Percentiles rank a stretch among this genome's conserved stretches.
Evolutionary conservation across 2,329 filamentous ascomycete genomes (phyloP).

Genomic region (Alternaria burnsii): DNA sequence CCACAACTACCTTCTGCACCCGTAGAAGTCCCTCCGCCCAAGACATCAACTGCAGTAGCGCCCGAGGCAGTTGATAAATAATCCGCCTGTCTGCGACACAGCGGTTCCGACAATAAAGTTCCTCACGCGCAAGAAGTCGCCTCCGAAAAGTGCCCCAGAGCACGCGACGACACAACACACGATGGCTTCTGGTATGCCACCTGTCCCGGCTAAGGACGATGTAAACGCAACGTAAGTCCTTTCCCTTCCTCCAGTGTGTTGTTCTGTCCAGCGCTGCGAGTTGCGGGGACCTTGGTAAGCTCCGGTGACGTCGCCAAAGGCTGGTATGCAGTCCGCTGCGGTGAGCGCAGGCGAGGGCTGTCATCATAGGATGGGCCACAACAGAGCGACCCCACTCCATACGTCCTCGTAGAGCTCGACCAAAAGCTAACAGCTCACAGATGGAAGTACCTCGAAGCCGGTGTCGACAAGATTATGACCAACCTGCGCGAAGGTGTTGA

Average conservation of each 20-base stretch:
- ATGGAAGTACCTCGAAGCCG: slow-evolving; percentile 88
- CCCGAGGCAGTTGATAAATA: neutral
- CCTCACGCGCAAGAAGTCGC: slow-evolving; percentile 46
- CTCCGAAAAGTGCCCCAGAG: slow-evolving; percentile 44
- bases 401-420: neutral
- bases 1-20: slow-evolving; percentile 5
- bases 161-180: slow-evolving; percentile 40
- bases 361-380: neutral
- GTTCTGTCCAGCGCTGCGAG: neutral
- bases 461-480: slow-evolving; percentile 92
- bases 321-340: neutral
- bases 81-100: slow-evolving; percentile 14
- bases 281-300: neutral
- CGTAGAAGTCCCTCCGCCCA: slow-evolving; percentile 6
- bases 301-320: slow-evolving; percentile 5
- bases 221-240: slow-evolving; percentile 67
- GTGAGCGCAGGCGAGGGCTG: neutral
- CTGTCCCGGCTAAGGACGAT: slow-evolving; percentile 65
- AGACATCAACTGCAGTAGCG: neutral
- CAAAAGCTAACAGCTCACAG: slow-evolving; percentile 57
- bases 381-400: neutral
- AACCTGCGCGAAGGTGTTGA: slow-evolving; percentile 92
- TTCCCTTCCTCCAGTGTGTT: neutral
- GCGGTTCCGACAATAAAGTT: slow-evolving; percentile 33
- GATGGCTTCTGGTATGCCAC: slow-evolving; percentile 50